Conservation (phyloP, 768 basidiomycete genomes). For the Mycena alexandri region DNA sequence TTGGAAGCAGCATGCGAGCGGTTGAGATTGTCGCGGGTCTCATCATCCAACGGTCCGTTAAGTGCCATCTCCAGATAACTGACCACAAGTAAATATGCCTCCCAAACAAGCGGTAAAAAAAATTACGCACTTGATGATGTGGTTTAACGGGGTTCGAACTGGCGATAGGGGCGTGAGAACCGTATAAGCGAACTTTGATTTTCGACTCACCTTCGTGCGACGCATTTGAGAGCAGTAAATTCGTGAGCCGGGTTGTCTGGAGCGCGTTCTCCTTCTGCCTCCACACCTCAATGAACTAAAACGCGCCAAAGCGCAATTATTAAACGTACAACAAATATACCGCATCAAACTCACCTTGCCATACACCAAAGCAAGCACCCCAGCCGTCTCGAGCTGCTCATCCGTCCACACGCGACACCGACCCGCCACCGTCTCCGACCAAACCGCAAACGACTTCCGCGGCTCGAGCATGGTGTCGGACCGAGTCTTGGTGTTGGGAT, state of each 20-base stretch:
- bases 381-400: slow-evolving; percentile 86
- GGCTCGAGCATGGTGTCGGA: slow-evolving; percentile 69
- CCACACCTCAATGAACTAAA: slow-evolving; percentile 88
- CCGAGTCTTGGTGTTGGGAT: slow-evolving; percentile 66
- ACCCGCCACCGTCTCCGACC: slow-evolving; percentile 81
- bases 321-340: no score
- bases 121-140: slow-evolving; percentile 79
- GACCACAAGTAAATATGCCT: background rate
- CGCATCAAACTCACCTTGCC: slow-evolving; percentile 68
- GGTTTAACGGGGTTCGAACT: slow-evolving; percentile 84
- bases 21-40: slow-evolving; percentile 80
- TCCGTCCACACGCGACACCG: slow-evolving; percentile 81
- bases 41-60: slow-evolving; percentile 77
- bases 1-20: slow-evolving; percentile 84
- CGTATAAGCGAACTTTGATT: background rate
- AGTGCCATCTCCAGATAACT: slow-evolving; percentile 87
- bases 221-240: slow-evolving; percentile 82
- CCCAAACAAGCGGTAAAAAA: background rate
- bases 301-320: no score
- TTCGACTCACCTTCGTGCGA: slow-evolving; percentile 79
- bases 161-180: slow-evolving; percentile 8
- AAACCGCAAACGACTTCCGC: slow-evolving; percentile 82
- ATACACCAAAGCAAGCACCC: slow-evolving; percentile 83
- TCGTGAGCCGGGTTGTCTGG: slow-evolving; percentile 79
- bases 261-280: slow-evolving; percentile 82